Base-by-base conservation (phyloP, 139 green algal species). In the Tetradesmus lagerheimii region DNA sequence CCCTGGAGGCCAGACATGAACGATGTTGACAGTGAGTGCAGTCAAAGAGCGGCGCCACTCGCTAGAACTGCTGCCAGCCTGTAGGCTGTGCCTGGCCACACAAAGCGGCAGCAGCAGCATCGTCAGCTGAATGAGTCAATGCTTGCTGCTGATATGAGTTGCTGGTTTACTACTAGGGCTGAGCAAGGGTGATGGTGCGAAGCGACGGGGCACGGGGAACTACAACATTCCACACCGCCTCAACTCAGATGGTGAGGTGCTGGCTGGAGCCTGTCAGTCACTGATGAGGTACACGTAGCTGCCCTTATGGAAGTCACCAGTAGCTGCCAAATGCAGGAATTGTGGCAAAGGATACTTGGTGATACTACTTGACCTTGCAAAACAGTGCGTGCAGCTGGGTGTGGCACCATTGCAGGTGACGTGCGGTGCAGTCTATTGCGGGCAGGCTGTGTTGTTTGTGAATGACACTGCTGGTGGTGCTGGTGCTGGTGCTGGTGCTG, bases 1-100 rank as follows among this genome's bases (percentile, higher is more conserved):
- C 41, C 91, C 0, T 95, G 93, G 89, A 85, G 95, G 0, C 94
- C 95, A 20, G 82, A 53, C 27, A 75, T 96, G 16, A 94, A 97
- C 38, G 95, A 97, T 78, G 93, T 97, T n/a, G 93, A 97, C 86
- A 88, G 92, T n/a, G 90, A 96, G 45, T 94, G 84, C 5, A 62
- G 87, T 4, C 57, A 71, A 6, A 4, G n/a, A 71, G 23, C 9
- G 20, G 25, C 31, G 57, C 9, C 31, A 4, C 9, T n/a, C 25
- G 2, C 57, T 18, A n/a, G n/a, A 1, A 71, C 57, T 71, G 57
- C 57, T 9, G 57, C 1, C 57, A 31, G 57, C 20, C 57, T 31
- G 57, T 71, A 31, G 57, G 57, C 57, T 31, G 57, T 71, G 20
- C 20, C 1, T 71, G 20, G 57, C 57, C 57, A 71, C 57, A 71